Conservation (phyloP, 1,284 basidiomycete species). For the Neonothopanus nambi region DNA sequence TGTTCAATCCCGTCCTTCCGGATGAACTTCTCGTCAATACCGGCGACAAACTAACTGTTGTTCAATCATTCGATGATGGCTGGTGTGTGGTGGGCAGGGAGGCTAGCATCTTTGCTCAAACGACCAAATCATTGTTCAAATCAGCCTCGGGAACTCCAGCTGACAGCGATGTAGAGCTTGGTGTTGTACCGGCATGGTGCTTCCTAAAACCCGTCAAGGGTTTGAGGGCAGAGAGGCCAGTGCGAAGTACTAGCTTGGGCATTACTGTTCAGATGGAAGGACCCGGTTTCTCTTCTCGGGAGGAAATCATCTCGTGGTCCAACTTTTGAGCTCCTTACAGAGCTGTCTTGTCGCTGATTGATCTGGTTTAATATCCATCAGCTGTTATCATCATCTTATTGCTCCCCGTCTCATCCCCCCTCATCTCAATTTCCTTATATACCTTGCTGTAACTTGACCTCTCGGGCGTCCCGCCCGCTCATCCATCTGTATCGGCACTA, state of each 20-base stretch:
- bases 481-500: too few relatives aligned
- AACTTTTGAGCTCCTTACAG: slow-evolving; percentile 45
- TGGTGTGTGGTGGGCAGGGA: slow-evolving; percentile 73
- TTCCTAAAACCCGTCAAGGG: slow-evolving; percentile 65
- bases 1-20: slow-evolving; percentile 65
- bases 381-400: too few relatives aligned
- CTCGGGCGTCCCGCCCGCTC: too few relatives aligned
- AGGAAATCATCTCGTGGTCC: slow-evolving; percentile 65
- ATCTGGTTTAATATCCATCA: too few relatives aligned
- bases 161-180: slow-evolving; percentile 54
- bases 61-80: slow-evolving; percentile 70
- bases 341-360: too few relatives aligned
- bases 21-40: slow-evolving; percentile 62
- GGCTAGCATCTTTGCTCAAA: slow-evolving; percentile 28
- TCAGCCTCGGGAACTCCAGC: slow-evolving; percentile 21
- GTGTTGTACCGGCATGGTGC: slow-evolving; percentile 72
- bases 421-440: too few relatives aligned
- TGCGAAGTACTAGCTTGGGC: slow-evolving; percentile 61
- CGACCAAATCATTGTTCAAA: slow-evolving; percentile 41
- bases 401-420: too few relatives aligned
- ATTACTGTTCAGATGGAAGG: slow-evolving; percentile 56
- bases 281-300: slow-evolving; percentile 38
- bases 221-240: slow-evolving; percentile 57
- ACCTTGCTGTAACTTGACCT: too few relatives aligned
- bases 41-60: slow-evolving; percentile 59